A percentile compares a stretch with the other conserved stretches of the same genome.
These are phyloP conservation scores for Leavenworthia alabamica DNA, from an alignment of 345 rosid genomes.

Conservation along the genomic window DNA sequence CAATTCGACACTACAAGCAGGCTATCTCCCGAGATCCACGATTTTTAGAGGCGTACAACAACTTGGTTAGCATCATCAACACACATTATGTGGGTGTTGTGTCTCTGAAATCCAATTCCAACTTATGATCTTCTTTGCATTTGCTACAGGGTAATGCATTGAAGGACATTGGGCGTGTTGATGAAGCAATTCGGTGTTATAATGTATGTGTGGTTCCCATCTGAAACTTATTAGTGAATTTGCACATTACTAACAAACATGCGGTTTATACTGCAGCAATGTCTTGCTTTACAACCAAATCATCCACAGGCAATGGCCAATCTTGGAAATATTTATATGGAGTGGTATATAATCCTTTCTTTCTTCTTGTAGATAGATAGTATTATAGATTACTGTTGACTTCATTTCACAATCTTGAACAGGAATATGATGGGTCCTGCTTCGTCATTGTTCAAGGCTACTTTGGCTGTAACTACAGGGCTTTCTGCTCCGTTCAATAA, in stretches of 20 bases:
- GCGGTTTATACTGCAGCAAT: slow-evolving; percentile 61
- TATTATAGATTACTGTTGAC: not conserved
- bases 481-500: slow-evolving; percentile 95
- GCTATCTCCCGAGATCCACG: slow-evolving; percentile 77
- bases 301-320: slow-evolving; percentile 98
- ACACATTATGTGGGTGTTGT: not conserved
- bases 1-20: slow-evolving; percentile 80
- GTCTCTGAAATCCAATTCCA: slow-evolving; percentile 3
- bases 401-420: slow-evolving; percentile 18
- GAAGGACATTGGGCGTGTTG: slow-evolving; percentile 86
- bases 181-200: slow-evolving; percentile 92
- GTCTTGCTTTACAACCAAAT: slow-evolving; percentile 76
- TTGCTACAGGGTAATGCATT: slow-evolving; percentile 81
- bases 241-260: slow-evolving; percentile 7
- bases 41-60: slow-evolving; percentile 93
- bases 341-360: slow-evolving; percentile 51
- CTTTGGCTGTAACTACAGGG: slow-evolving; percentile 85
- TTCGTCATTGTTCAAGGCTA: slow-evolving; percentile 79
- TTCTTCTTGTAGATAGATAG: not conserved
- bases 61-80: slow-evolving; percentile 57
- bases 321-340: slow-evolving; percentile 97
- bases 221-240: slow-evolving; percentile 18
- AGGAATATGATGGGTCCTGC: slow-evolving; percentile 88
- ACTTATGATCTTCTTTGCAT: not conserved
- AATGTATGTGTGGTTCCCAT: slow-evolving; percentile 42